Evolutionary conservation across 2,329 filamentous ascomycete species (phyloP), one percentile per base, ranked within the genome.

Genomic region (Pseudocercospora eumusae): DNA sequence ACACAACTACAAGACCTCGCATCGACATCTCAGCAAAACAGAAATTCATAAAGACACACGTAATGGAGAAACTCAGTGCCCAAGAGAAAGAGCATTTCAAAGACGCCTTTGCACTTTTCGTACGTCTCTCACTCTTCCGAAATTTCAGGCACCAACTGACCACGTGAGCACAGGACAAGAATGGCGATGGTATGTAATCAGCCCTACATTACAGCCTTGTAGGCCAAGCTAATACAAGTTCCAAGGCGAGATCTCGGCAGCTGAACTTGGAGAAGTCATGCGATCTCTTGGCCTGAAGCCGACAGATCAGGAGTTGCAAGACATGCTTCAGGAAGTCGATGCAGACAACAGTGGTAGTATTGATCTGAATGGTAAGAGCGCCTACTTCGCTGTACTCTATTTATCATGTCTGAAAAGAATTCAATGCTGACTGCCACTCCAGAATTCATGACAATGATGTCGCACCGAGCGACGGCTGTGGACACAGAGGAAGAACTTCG

Each of bases 391-490:
- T 13, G 11, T 31, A 33, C 11, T 33, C 3, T 33, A 33, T 2
- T 15, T 4, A 33, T 11, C 31, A 33, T 33, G 3, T 40, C 36
- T 18, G 36, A 8, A 7, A 23, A 15, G 11, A 23, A 21, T 23
- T 18, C 42, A 33, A 36, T 47, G 25, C 42, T 49, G 25, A 57
- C 20, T 5, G 10, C 9, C 6, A 31, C 15, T 4, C 27, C 44
- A 64, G 64, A 66, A 54, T 66, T 66, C 55, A 49, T 66, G 55
- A 57, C 54, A 27, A 63, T 66, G 59, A 66, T 65, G 64, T 59
- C 61, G 6, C 58, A 62, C 28, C 59, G 61, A 25, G 55, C 60
- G 8, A 52, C 28, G 4, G 56, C 56, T 11, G 55, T 57, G 33
- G 61, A 66, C 52, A 63, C 62, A 13, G 64, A 66, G 47, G 61